Evolutionary conservation across 441 rosid species (phyloP).

Genomic region (Populus tomentosa): DNA sequence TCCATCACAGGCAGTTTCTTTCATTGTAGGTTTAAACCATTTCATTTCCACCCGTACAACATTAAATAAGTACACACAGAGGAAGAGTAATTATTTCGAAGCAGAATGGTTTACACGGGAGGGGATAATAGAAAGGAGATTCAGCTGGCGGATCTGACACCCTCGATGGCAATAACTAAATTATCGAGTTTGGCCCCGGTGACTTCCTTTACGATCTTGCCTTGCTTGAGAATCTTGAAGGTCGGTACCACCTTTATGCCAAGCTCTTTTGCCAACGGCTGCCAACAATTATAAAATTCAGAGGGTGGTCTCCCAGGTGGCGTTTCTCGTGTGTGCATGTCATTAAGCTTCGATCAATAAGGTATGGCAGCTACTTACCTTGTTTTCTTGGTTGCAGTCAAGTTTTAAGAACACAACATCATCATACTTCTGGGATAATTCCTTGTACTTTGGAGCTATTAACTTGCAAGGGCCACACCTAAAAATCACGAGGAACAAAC

Average conservation of each 20-base stretch:
- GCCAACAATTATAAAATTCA: constrained; percentile 22
- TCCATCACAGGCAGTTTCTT: no score
- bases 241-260: constrained; percentile 87
- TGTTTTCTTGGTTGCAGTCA: constrained; percentile 89
- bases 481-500: not conserved
- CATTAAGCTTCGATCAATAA: not conserved
- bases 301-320: not conserved
- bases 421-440: constrained; percentile 60
- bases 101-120: constrained; percentile 12
- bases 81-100: constrained; percentile 3
- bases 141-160: constrained; percentile 55
- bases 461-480: constrained; percentile 98
- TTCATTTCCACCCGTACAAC: not conserved
- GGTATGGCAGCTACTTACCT: constrained; percentile 33
- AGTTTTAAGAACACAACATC: constrained; percentile 92
- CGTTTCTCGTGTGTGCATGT: not conserved
- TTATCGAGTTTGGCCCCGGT: constrained; percentile 80
- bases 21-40: not conserved
- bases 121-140: constrained; percentile 9
- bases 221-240: constrained; percentile 75
- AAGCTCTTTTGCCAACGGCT: constrained; percentile 92
- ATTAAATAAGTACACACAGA: not conserved
- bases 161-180: constrained; percentile 59
- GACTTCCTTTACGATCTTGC: constrained; percentile 68
- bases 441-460: constrained; percentile 78